Evolutionary conservation across 2,329 filamentous ascomycete genomes (phyloP).

Genomic region (Talaromyces atroroseus): DNA sequence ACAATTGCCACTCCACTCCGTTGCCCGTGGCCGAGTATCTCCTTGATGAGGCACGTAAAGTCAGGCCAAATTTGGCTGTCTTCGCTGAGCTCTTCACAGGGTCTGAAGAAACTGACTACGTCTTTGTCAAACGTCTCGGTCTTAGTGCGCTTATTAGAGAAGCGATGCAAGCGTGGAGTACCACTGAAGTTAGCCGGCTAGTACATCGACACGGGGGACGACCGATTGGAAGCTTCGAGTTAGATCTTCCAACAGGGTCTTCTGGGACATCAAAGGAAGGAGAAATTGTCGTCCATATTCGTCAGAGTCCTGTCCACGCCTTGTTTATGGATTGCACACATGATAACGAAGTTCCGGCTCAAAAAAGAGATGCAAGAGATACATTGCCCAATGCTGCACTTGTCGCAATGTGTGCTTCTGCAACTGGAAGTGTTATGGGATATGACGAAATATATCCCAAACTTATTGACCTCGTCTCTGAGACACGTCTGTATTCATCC

Average conservation of each 20-base stretch:
- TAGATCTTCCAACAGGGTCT: conserved; percentile 72
- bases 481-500: conserved; percentile 77
- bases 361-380: conserved; percentile 90
- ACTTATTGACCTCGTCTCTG: conserved; percentile 86
- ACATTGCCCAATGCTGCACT: conserved; percentile 90
- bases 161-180: conserved; percentile 98
- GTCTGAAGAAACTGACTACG: conserved; percentile 90
- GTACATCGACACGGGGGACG: conserved; percentile 91
- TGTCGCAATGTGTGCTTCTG: conserved; percentile 92
- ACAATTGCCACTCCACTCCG: conserved; percentile 96
- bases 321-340: conserved; percentile 99
- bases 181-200: conserved; percentile 81
- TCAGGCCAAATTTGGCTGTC: conserved; percentile 82
- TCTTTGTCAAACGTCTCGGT: conserved; percentile 89
- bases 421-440: conserved; percentile 93
- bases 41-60: conserved; percentile 82
- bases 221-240: conserved; percentile 93
- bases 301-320: conserved; percentile 82
- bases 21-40: conserved; percentile 92
- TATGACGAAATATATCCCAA: conserved; percentile 96
- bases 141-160: conserved; percentile 89
- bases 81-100: conserved; percentile 95
- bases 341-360: conserved; percentile 92
- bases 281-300: conserved; percentile 74
- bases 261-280: conserved; percentile 28